A percentile compares a stretch with the other conserved stretches of the same genome.
Evolutionary conservation across 345 rosid genomes (phyloP).

Genomic region (Zanthoxylum bungeanum): DNA sequence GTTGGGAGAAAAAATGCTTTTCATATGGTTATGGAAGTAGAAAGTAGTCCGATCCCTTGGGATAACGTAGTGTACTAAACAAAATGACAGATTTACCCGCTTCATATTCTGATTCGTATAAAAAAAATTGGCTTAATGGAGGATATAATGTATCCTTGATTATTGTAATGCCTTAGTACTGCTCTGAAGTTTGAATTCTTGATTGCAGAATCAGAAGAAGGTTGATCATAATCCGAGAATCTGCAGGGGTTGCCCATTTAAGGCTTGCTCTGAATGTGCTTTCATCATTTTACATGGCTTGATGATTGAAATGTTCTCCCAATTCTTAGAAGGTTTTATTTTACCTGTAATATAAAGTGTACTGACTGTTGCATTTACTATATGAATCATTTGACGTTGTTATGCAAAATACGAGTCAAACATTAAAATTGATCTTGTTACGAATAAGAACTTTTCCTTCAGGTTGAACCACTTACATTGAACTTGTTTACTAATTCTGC

Average conservation of each 20-base stretch:
- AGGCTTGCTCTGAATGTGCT: not conserved
- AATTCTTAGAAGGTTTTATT: no score
- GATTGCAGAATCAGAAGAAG: constrained; percentile 51
- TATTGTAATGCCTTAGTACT: not conserved
- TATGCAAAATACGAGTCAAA: no score
- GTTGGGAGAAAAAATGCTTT: not conserved
- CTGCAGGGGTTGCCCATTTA: not conserved
- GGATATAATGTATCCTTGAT: not conserved
- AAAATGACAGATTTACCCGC: not conserved
- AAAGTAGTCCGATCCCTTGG: not conserved
- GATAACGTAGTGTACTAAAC: not conserved
- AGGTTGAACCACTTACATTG: no score
- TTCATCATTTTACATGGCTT: not conserved
- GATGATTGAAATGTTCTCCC: no score
- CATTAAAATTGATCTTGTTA: no score
- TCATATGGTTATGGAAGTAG: not conserved
- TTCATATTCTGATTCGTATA: not conserved
- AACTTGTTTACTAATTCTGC: no score
- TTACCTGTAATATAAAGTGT: no score
- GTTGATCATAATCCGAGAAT: not conserved
- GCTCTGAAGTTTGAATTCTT: constrained; percentile 5
- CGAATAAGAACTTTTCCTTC: no score
- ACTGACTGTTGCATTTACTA: no score
- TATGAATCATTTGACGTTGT: no score
- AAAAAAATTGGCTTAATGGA: not conserved